Evolutionary conservation across 306 rosid species (phyloP).

Genomic region (Psophocarpus tetragonolobus): DNA sequence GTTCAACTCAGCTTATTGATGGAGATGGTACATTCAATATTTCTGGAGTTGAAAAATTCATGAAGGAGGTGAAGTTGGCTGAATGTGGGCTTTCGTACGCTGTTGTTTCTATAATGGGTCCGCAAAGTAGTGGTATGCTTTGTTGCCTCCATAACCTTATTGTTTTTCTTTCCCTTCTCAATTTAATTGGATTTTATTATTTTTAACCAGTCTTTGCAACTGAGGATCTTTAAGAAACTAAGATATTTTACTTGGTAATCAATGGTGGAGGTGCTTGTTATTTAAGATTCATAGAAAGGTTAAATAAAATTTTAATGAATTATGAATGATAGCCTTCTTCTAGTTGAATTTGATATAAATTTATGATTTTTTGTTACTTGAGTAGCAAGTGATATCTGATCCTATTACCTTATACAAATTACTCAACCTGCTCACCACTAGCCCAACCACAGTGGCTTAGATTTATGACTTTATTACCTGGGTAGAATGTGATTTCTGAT

Average conservation of each 20-base stretch:
- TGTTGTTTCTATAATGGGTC: conserved; percentile 96
- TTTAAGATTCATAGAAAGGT: conserved; percentile 10
- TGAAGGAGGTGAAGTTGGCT: conserved; percentile 76
- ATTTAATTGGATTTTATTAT: background rate
- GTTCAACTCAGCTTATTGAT: conserved; percentile 92
- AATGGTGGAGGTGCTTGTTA: conserved; percentile 24
- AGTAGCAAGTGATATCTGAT: background rate
- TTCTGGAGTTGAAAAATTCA: conserved; percentile 67
- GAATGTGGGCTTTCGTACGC: conserved; percentile 99
- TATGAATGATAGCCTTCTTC: conserved; percentile 1
- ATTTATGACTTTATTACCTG: conserved; percentile 15
- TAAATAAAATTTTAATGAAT: conserved; percentile 19
- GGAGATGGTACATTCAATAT: conserved; percentile 87
- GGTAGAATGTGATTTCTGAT: conserved; percentile 3
- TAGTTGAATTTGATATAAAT: conserved; percentile 15
- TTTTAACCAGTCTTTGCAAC: background rate
- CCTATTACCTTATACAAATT: background rate
- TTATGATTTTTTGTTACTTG: background rate
- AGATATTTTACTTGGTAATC: conserved; percentile 12
- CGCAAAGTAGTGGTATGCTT: conserved; percentile 95
- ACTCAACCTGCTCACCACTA: background rate
- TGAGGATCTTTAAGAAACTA: conserved; percentile 20
- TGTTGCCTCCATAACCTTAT: conserved; percentile 33
- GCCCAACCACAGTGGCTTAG: background rate
- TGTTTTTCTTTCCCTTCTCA: conserved; percentile 18